A percentile compares a stretch with the other conserved stretches of the same genome.
Conservation (phyloP, 768 basidiomycete genomes). For the Lactarius deliciosus region DNA sequence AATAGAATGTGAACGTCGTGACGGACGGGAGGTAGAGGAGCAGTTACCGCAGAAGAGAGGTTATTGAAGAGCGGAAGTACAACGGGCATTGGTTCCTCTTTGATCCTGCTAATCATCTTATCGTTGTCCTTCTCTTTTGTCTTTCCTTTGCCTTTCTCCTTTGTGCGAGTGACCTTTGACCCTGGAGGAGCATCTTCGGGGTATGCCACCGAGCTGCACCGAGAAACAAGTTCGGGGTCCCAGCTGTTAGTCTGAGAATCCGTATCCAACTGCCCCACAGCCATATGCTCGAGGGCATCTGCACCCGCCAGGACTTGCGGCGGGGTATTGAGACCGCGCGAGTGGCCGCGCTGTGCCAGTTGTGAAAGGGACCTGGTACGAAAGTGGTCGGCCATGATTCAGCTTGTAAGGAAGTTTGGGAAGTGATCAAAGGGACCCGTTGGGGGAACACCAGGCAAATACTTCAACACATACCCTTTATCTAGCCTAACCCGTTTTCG, state of each 20-base stretch:
- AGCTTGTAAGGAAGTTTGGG: conserved; percentile 11
- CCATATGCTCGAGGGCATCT: conserved; percentile 42
- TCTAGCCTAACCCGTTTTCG: conserved; percentile 72
- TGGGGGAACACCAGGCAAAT: conserved; percentile 1
- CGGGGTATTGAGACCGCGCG: conserved; percentile 59
- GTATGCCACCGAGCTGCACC: conserved; percentile 49
- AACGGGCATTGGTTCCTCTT: conserved; percentile 45
- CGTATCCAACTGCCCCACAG: conserved; percentile 49
- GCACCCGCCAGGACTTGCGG: conserved; percentile 43
- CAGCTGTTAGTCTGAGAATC: conserved; percentile 55
- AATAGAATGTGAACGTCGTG: conserved; percentile 17
- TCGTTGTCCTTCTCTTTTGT: conserved; percentile 38
- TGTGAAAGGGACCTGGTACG: conserved; percentile 53
- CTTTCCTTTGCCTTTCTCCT: conserved; percentile 50
- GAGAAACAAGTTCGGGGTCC: conserved; percentile 57
- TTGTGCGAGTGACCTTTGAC: conserved; percentile 15
- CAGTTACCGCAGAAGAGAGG: conserved; percentile 40
- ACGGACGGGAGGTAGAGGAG: conserved; percentile 13
- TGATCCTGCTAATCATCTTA: conserved; percentile 38
- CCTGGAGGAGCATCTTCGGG: conserved; percentile 31
- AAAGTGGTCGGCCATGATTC: conserved; percentile 7
- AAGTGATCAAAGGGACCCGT: conserved; percentile 11
- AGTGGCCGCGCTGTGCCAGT: conserved; percentile 71
- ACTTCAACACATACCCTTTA: conserved; percentile 57
- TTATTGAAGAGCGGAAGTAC: conserved; percentile 41